A percentile compares a stretch with the other conserved stretches of the same genome.
Conservation (phyloP, 1,284 basidiomycete species). For the Cutaneotrichosporon sp. region DNA sequence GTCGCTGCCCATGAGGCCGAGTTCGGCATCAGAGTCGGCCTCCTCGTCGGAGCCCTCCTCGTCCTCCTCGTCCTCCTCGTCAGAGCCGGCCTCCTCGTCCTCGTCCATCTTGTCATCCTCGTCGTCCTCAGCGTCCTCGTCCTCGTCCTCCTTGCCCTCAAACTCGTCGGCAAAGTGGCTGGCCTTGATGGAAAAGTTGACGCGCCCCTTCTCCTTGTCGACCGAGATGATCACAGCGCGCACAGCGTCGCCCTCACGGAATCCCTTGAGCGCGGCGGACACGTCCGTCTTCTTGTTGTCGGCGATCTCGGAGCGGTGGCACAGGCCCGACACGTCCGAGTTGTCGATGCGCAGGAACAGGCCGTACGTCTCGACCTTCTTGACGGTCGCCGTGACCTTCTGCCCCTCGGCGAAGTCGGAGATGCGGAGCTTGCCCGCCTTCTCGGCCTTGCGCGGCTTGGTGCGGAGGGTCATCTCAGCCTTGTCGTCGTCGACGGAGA, state of each 20-base stretch:
- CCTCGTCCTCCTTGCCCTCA: conserved; percentile 52
- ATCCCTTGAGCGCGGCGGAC: conserved; percentile 72
- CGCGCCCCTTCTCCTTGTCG: conserved; percentile 71
- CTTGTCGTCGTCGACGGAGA: conserved; percentile 71
- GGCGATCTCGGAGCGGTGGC: conserved; percentile 89
- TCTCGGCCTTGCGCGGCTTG: conserved; percentile 56
- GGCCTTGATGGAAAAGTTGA: conserved; percentile 87
- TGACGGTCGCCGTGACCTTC: conserved; percentile 72
- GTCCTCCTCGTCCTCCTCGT: conserved; percentile 57
- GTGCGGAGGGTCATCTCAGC: conserved; percentile 83
- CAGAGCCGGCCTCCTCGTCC: conserved; percentile 44
- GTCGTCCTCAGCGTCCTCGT: no score
- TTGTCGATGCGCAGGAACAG: conserved; percentile 86
- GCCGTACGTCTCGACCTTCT: conserved; percentile 78
- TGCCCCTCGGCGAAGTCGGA: conserved; percentile 70
- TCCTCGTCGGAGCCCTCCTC: conserved; percentile 24
- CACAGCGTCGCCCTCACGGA: conserved; percentile 83
- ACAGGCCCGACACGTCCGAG: conserved; percentile 82
- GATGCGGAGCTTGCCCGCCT: conserved; percentile 50
- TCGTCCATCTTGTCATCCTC: conserved; percentile 36
- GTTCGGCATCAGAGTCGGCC: background rate
- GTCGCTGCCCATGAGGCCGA: conserved; percentile 21
- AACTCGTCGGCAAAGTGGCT: conserved; percentile 68
- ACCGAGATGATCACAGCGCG: conserved; percentile 75
- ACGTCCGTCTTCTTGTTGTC: conserved; percentile 82